These are phyloP conservation scores for Coniochaeta sp. DNA, from an alignment of 2,329 filamentous ascomycete species.

Conservation along the genomic window DNA sequence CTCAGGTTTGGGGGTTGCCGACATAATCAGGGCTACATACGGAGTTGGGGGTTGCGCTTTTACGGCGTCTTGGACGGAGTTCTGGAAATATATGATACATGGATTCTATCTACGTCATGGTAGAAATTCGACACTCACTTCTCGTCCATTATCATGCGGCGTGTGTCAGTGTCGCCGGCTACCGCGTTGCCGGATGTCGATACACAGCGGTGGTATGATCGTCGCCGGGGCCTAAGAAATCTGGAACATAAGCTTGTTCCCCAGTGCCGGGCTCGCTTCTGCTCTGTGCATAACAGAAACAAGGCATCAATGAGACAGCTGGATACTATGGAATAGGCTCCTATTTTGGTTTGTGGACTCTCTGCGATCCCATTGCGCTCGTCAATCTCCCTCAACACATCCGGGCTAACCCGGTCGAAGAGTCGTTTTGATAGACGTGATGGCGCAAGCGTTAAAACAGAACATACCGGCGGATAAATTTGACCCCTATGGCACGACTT, in stretches of 20 bases:
- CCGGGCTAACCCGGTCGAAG: no score
- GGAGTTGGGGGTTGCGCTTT: not conserved
- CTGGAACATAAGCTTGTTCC: not conserved
- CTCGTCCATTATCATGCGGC: not conserved
- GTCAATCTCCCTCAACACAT: no score
- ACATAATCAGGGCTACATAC: no score
- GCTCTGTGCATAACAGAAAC: not conserved
- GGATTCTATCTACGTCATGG: no score
- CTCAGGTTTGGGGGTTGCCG: no score
- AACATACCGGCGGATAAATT: not conserved
- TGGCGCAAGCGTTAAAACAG: not conserved
- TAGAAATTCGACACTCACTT: not conserved
- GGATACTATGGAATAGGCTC: not conserved
- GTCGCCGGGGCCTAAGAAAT: not conserved
- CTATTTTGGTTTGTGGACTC: constrained; percentile 1
- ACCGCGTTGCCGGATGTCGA: not conserved
- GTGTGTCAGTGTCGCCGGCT: not conserved
- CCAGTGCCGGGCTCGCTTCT: not conserved
- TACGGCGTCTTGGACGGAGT: not conserved
- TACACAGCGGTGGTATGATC: not conserved
- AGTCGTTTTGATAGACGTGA: not conserved
- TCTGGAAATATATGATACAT: not conserved
- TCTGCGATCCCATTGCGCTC: no score
- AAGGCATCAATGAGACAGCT: not conserved
- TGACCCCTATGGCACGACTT: no score